Base-by-base conservation (phyloP, 1,139 yeast genomes). In the Pneumocystis canis region DNA sequence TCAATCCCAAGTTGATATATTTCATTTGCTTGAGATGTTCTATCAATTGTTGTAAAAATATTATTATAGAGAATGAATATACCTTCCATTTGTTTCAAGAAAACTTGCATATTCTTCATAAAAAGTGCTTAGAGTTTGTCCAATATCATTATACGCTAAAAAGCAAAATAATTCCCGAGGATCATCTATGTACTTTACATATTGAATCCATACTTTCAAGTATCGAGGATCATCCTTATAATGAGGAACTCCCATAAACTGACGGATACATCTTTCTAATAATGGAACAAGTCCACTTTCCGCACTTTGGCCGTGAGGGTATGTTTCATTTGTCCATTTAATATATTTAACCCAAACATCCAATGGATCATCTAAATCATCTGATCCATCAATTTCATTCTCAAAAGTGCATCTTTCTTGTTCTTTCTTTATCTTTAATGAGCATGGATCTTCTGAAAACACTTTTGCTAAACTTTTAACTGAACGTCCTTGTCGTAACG, bases 191-290 rank as follows among this genome's bases (percentile, higher is more conserved):
- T 82, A 84, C 31, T 78, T 79, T 30, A 85, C 82, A 71, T 87
- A 88, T 65, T 83, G 84, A 61, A 90, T 74, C 97, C 98, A 92
- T 0, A 89, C 79, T 66, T 79, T 80, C 62, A 92, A 74, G 71
- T 87, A 90, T 61, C 97, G 75, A 0, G 89, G 82, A 71, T 90
- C 97, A 71, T 90, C 86, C 66, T 83, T 84, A 72, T 89, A 90
- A 67, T 81, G 82, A 1, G 75, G 72, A 32, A 79, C 79, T 69
- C 86, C 89, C 68, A 85, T 77, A 70, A 89, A 88, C 67, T 78
- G 78, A 41, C 84, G 80, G 0, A 95, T 84, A 67, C 95, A 85
- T 61, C 84, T 75, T 71, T 89, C 96, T 33, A 89, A 76, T 4
- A 87, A 72, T 30, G 75, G 77, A 25, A 89, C 75, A 62, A 89